Evolutionary conservation across 2,329 filamentous ascomycete species (phyloP).

Genomic region (Trichoderma sp.): DNA sequence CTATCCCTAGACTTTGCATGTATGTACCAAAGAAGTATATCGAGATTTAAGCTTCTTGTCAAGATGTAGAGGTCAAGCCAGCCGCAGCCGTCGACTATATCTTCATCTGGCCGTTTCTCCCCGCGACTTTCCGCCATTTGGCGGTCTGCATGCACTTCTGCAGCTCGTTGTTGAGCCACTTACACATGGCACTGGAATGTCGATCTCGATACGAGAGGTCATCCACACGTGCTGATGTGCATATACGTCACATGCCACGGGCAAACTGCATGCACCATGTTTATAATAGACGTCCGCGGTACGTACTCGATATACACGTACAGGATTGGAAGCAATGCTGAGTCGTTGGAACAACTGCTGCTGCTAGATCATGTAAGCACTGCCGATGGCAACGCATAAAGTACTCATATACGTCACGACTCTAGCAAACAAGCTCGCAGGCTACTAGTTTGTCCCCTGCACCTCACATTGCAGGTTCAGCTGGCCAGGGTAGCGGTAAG

Average conservation of each 20-base stretch:
- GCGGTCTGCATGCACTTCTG: background rate
- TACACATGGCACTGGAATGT: background rate
- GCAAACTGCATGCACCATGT: background rate
- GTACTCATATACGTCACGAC: background rate
- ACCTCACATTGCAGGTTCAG: background rate
- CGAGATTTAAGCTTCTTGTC: background rate
- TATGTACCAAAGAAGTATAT: background rate
- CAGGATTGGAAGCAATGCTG: background rate
- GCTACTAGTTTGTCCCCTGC: background rate
- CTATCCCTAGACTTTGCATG: background rate
- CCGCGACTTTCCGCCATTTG: background rate
- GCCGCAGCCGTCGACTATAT: background rate
- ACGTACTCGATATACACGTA: background rate
- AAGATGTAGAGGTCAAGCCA: background rate
- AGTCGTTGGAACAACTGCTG: background rate
- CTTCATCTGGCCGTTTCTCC: background rate
- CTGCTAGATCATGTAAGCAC: background rate
- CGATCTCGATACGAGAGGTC: background rate
- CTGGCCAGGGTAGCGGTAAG: background rate
- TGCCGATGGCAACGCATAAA: background rate
- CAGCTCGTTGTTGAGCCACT: background rate
- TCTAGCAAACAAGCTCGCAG: background rate
- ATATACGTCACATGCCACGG: slow-evolving; percentile 7
- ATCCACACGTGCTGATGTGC: background rate
- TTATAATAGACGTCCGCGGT: slow-evolving; percentile 8